phyloP scores from a whole-genome alignment of 139 green algal species.

The Coelastrella sp. region DNA sequence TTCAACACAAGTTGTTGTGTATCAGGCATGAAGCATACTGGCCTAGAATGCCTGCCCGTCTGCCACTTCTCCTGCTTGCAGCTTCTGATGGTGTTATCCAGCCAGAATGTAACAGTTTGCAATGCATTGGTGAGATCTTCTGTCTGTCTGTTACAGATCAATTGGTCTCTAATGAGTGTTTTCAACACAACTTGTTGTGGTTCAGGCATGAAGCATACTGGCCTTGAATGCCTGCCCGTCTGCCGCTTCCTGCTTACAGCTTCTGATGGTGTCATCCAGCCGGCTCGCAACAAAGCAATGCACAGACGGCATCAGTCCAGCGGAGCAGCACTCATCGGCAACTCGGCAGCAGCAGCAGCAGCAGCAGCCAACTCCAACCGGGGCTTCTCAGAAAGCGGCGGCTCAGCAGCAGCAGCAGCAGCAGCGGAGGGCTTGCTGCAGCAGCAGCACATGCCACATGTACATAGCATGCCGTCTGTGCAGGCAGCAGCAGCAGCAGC shows the following conservation, averaged over 20 bases:
- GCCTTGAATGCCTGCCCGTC: too few relatives aligned
- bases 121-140: too few relatives aligned
- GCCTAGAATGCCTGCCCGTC: too few relatives aligned
- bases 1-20: too few relatives aligned
- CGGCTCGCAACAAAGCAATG: background rate
- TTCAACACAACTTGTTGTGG: too few relatives aligned
- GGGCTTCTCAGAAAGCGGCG: background rate
- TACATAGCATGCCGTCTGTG: slow-evolving; percentile 29
- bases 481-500: background rate
- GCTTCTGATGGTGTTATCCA: too few relatives aligned
- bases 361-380: background rate
- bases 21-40: too few relatives aligned
- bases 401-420: slow-evolving; percentile 18
- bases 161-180: too few relatives aligned
- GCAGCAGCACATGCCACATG: slow-evolving; percentile 29
- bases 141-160: too few relatives aligned
- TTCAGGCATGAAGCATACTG: too few relatives aligned
- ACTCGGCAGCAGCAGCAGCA: slow-evolving; percentile 36
- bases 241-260: background rate
- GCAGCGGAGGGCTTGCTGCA: background rate
- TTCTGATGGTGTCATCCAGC: background rate
- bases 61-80: too few relatives aligned
- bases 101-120: too few relatives aligned
- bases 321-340: slow-evolving; percentile 7
- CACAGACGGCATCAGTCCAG: slow-evolving; percentile 41